Conservation (phyloP, 129 eudicot genomes). For the Apium graveolens region DNA sequence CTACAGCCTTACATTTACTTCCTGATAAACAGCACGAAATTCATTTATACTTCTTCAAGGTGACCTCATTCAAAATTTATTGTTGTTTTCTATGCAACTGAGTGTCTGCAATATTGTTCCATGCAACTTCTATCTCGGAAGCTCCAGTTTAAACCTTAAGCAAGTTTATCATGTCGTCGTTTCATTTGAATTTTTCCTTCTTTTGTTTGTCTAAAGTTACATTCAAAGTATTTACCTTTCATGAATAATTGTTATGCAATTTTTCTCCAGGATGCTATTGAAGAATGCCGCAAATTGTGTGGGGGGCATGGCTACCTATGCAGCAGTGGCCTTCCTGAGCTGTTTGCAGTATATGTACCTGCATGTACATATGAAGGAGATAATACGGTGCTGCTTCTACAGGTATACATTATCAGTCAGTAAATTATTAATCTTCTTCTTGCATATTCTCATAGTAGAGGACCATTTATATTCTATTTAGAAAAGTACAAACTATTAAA, state of each 20-base stretch:
- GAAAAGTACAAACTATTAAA: not conserved
- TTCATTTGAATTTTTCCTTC: no score
- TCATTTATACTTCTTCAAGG: no score
- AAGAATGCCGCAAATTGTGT: constrained; percentile 88
- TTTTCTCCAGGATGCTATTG: constrained; percentile 73
- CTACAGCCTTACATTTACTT: no score
- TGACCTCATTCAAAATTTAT: no score
- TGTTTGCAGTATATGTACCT: constrained; percentile 98
- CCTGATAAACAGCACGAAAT: no score
- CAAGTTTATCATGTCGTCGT: no score
- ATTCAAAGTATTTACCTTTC: not conserved
- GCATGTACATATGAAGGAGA: constrained; percentile 99
- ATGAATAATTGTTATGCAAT: not conserved
- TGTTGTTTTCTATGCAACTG: no score
- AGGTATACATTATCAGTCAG: constrained; percentile 31
- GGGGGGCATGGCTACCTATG: constrained; percentile 98
- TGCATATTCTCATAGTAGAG: no score
- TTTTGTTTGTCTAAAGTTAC: not conserved
- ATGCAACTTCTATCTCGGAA: no score
- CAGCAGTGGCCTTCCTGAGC: constrained; percentile 93
- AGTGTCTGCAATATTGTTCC: no score
- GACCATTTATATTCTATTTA: no score
- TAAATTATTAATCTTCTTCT: not conserved
- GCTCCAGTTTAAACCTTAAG: no score
- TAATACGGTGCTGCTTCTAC: constrained; percentile 72